These are phyloP conservation scores for Lunasporangiospora selenospora DNA, from an alignment of 192 early-diverging fungal genomes.

Conservation along the genomic window DNA sequence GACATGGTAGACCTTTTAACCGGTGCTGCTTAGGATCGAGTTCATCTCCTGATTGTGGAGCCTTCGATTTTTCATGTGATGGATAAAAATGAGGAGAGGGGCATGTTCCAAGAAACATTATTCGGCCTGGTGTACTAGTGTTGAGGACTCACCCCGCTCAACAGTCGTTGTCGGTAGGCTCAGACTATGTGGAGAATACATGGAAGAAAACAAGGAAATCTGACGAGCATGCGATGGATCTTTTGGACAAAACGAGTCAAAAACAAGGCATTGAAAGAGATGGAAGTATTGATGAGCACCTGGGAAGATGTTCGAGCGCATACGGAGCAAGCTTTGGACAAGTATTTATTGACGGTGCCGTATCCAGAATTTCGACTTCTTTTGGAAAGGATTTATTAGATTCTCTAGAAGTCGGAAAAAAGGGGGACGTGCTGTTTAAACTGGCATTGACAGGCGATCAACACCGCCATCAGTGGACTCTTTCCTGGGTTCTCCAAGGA, in stretches of 20 bases:
- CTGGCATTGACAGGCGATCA: too few species aligned
- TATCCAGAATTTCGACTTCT: neutral
- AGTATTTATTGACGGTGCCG: neutral
- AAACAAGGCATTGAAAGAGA: neutral
- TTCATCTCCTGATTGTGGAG: too few species aligned
- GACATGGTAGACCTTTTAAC: constrained; percentile 37
- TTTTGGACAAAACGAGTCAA: neutral
- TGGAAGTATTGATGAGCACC: too few species aligned
- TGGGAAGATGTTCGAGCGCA: neutral
- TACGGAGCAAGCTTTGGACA: neutral
- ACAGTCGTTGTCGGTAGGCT: constrained; percentile 13
- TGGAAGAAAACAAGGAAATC: neutral
- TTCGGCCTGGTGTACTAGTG: too few species aligned
- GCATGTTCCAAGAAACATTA: too few species aligned
- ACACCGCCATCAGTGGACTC: too few species aligned
- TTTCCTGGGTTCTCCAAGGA: too few species aligned
- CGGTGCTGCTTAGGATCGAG: too few species aligned
- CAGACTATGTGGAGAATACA: neutral
- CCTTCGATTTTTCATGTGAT: too few species aligned
- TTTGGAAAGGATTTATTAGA: constrained; percentile 1
- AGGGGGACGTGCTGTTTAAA: too few species aligned
- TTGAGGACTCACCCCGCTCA: too few species aligned
- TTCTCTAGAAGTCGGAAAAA: neutral
- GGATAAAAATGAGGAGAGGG: too few species aligned
- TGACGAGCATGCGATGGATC: neutral